A percentile compares a stretch with the other conserved stretches of the same genome.
Conservation (phyloP, 208 protist species). For the Novymonas esmeraldas region DNA sequence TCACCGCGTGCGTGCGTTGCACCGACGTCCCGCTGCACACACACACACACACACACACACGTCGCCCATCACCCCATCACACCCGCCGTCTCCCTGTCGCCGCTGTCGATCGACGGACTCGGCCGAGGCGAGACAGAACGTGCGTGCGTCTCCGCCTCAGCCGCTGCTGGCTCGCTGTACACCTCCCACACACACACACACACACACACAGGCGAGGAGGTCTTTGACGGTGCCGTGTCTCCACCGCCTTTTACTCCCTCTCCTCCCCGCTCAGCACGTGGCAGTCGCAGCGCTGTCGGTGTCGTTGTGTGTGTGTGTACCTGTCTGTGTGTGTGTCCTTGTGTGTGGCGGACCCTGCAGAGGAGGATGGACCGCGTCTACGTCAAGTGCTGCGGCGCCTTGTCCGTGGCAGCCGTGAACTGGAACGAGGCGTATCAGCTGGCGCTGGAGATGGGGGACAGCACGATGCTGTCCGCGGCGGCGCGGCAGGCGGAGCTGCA, state of each 20-base stretch:
- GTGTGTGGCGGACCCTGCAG: no score
- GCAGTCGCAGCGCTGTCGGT: no score
- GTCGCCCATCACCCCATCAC: neutral
- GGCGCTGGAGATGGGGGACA: slow-evolving; percentile 70
- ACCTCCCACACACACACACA: no score
- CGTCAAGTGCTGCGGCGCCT: slow-evolving; percentile 45
- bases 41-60: no score
- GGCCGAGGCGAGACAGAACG: no score
- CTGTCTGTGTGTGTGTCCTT: neutral
- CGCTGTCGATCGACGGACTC: no score
- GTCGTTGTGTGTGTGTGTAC: neutral
- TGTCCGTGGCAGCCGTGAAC: slow-evolving; percentile 40
- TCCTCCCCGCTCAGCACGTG: neutral
- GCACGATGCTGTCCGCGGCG: slow-evolving; percentile 43
- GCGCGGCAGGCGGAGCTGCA: slow-evolving; percentile 49
- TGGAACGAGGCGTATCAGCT: slow-evolving; percentile 86
- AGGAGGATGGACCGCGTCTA: slow-evolving; percentile 45
- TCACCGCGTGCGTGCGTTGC: no score
- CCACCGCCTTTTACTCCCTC: slow-evolving; percentile 9
- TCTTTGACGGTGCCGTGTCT: neutral
- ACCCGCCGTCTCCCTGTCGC: neutral
- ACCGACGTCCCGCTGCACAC: no score
- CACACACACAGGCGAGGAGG: no score
- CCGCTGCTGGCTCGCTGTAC: no score
- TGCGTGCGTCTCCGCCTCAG: neutral